Evolutionary conservation across 441 rosid genomes (phyloP).

Genomic region (Populus hybrid): DNA sequence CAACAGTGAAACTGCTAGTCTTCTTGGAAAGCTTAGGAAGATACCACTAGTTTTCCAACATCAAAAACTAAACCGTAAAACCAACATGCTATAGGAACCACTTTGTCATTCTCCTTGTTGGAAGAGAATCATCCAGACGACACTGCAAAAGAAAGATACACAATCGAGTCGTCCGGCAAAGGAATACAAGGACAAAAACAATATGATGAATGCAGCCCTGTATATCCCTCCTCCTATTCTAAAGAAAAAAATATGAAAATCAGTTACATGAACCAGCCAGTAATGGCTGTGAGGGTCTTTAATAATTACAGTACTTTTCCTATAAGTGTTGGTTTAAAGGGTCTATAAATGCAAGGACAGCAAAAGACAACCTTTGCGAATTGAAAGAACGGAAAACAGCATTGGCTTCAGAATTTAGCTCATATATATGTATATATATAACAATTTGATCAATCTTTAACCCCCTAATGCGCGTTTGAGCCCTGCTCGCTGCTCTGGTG

Average conservation of each 20-base stretch:
- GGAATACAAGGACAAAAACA: background rate
- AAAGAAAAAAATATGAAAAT: background rate
- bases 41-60: background rate
- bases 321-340: background rate
- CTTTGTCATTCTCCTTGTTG: background rate
- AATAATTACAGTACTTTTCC: background rate
- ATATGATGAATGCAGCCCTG: background rate
- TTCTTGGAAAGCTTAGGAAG: background rate
- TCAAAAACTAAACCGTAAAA: background rate
- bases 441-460: constrained; percentile 17
- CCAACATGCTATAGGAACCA: background rate
- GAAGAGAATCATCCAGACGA: background rate
- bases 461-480: constrained; percentile 61
- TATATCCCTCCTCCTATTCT: background rate
- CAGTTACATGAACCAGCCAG: background rate
- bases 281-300: background rate
- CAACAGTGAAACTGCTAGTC: background rate
- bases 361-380: background rate
- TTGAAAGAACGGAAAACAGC: background rate
- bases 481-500: constrained; percentile 58
- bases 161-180: background rate
- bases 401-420: constrained; percentile 5
- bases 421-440: background rate
- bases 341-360: background rate
- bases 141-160: background rate